Evolutionary conservation across 805 yeast species (phyloP), one percentile per base, ranked within the genome.

Genomic region (Saccharomycopsis malanga): DNA sequence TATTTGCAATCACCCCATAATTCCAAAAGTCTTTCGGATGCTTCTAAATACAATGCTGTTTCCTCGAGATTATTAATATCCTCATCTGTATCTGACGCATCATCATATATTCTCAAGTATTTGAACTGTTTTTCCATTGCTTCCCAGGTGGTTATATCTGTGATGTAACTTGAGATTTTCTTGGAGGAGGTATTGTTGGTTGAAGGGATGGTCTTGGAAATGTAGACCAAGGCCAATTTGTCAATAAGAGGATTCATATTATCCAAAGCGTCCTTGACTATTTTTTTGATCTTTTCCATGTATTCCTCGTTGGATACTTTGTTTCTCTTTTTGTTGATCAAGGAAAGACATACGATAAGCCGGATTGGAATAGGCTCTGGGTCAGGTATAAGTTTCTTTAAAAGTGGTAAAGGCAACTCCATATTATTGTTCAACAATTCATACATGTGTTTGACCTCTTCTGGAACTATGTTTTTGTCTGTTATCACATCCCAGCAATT

Each of bases 401-500:
- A 49, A 43, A 66, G 59, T 2, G 58, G 55, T 17, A 66, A 56
- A 3, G 79, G 77, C 7, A 74, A 54, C 27, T 66, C 73, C n/a
- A 67, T 48, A 3, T 70, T 71, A 24, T 60, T 62, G 6, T 66
- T 59, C 2, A 67, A 57, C 17, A 68, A 44, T 18, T 65, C 66
- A 42, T 68, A 63, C 49, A 66, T 68, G 43, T 61, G 61, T 18
- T 61, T 53, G 2, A 72, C 65, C 39, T 70, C 73, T 3, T 54
- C 51, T 1, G 78, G 79, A 1, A 73, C 54, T 5, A 63, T 49
- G 12, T 56, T 46, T 12, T 56, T 42, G 38, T 61, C 58, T 7
- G 57, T 60, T 5, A 75, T 56, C 7, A 72, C 53, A 7, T 57
- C 58, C 79, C 83, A 74, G 0, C 72, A 71, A 52, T 71, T 78